Percentiles rank a stretch among this genome's conserved stretches.
These are phyloP conservation scores for Xylaria sp. DNA, from an alignment of 2,329 filamentous ascomycete species.

Conservation along the genomic window DNA sequence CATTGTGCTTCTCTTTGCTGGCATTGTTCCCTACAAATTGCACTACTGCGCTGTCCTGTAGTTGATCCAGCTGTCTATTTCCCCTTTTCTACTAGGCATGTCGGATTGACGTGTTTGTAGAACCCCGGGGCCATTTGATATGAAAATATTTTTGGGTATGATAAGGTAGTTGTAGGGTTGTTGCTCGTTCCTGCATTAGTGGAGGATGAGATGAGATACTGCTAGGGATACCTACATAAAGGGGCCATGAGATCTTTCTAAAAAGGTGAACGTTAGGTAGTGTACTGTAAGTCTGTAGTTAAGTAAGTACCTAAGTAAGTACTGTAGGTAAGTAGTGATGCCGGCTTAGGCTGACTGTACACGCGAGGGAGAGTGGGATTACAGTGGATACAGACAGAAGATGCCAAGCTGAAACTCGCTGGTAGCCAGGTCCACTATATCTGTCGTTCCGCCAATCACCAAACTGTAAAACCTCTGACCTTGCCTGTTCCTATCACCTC, in stretches of 20 bases:
- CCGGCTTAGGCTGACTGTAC: background rate
- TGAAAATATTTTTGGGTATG: constrained; percentile 2
- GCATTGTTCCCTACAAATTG: background rate
- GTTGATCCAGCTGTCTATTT: too few relatives aligned
- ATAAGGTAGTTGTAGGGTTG: constrained; percentile 4
- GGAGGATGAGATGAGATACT: too few relatives aligned
- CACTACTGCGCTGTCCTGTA: background rate
- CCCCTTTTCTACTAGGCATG: background rate
- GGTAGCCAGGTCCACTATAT: background rate
- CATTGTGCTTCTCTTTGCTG: too few relatives aligned
- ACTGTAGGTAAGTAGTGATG: background rate
- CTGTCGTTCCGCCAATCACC: constrained; percentile 16
- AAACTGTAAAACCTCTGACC: background rate
- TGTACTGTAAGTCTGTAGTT: too few relatives aligned
- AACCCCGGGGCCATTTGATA: background rate
- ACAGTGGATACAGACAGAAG: background rate
- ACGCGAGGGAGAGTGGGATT: background rate
- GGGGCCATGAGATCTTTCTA: background rate
- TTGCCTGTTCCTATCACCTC: constrained; percentile 34
- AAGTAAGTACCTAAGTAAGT: background rate
- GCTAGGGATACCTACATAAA: background rate
- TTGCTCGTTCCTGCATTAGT: constrained; percentile 29
- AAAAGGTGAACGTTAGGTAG: background rate
- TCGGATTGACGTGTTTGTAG: background rate
- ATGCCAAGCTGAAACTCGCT: background rate